Evolutionary conservation across 768 basidiomycete species (phyloP).

Genomic region (Solioccasus polychromus): DNA sequence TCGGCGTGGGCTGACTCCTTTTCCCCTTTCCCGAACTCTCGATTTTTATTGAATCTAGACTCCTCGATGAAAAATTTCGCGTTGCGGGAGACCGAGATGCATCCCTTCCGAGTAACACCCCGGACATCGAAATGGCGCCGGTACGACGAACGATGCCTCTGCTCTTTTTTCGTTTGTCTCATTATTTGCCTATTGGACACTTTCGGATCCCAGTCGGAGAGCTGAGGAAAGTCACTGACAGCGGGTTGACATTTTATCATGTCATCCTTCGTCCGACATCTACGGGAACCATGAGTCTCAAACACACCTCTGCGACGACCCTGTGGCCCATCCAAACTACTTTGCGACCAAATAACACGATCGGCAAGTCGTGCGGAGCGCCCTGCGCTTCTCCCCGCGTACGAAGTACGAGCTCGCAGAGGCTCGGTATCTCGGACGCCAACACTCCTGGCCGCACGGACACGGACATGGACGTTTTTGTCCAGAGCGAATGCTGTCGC

Average conservation of each 20-base stretch:
- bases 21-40: neutral
- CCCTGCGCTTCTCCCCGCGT: neutral
- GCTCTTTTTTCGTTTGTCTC: neutral
- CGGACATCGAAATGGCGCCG: conserved; percentile 41
- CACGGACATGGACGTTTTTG: neutral
- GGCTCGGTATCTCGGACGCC: neutral
- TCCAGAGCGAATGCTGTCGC: conserved; percentile 22
- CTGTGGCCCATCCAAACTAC: conserved; percentile 17
- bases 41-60: conserved; percentile 1
- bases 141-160: neutral
- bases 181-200: too few relatives aligned
- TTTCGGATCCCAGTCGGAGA: neutral
- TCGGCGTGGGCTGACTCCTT: conserved; percentile 1
- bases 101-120: conserved; percentile 16
- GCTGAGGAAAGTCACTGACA: neutral
- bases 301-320: conserved; percentile 20
- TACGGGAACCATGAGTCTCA: conserved; percentile 18
- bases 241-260: neutral
- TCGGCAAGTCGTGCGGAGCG: neutral
- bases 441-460: neutral
- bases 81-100: neutral
- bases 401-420: neutral
- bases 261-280: conserved; percentile 10
- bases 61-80: neutral
- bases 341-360: neutral